Base-by-base conservation (phyloP, 805 yeast species). In the Limtongozyma cylindracea region DNA sequence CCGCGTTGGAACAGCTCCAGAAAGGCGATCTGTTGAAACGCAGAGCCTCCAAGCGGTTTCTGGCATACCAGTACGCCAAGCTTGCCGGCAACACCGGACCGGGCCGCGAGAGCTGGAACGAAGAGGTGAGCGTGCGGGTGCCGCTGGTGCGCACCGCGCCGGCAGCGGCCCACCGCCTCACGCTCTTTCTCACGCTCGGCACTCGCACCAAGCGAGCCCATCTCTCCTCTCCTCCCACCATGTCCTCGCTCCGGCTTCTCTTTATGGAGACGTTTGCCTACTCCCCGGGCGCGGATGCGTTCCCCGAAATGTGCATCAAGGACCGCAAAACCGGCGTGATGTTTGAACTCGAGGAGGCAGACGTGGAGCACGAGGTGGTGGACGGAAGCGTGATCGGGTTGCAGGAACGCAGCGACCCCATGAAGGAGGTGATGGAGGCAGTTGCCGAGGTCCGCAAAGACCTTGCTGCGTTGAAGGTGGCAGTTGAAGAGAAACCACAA, bases 41-140 rank as follows among this genome's bases (percentile, higher is more conserved):
- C 31, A 60, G 94, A 28, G 99, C 96, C 0, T 82, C 95, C 0
- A 71, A 84, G 32, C 53, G 98, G 24, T 84, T 72, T 38, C 78
- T 94, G 4, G 94, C 95, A 0, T 84, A 82, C 28, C 96, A 84
- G 36, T 69, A 70, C 43, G 77, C 91, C 1, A 74, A 72, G 34
- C 52, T 74, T 8, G 51, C 76, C 0, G n/a, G n/a, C n/a, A 63
- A 57, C 27, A 13, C 6, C 6, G 15, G 15, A 5, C 15, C 15
- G 6, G 6, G 6, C 5, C 6, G 6, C 6, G 6, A 13, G 6
- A 5, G 6, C 15, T n/a, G n/a, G n/a, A n/a, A n/a, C n/a, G n/a
- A n/a, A n/a, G n/a, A n/a, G n/a, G n/a, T n/a, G n/a, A n/a, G n/a
- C n/a, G n/a, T n/a, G n/a, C n/a, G n/a, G n/a, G n/a, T n/a, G n/a